These are phyloP conservation scores for Pyrus pyrifolia DNA, from an alignment of 306 rosid genomes.

Conservation along the genomic window DNA sequence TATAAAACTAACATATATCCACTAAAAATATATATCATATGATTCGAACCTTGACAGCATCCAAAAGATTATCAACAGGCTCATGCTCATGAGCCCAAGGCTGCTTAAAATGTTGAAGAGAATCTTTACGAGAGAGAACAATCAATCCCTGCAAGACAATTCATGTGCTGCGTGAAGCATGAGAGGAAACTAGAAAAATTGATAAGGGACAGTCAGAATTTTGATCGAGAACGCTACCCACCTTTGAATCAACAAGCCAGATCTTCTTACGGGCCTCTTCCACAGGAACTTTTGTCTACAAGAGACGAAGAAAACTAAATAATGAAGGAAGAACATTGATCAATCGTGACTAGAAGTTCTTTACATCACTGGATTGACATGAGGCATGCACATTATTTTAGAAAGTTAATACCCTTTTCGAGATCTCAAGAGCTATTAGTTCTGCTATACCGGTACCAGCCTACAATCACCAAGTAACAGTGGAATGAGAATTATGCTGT, in stretches of 20 bases:
- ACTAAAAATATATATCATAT: neutral
- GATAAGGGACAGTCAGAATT: neutral
- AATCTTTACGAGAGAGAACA: constrained; percentile 70
- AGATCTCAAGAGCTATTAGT: constrained; percentile 86
- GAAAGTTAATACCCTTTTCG: constrained; percentile 43
- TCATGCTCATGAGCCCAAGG: constrained; percentile 98
- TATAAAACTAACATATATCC: neutral
- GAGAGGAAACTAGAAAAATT: neutral
- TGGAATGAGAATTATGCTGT: neutral
- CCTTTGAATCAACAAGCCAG: constrained; percentile 96
- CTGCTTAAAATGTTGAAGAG: constrained; percentile 86
- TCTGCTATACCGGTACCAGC: constrained; percentile 97
- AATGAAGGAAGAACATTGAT: neutral
- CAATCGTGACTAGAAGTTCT: neutral
- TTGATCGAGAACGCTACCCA: constrained; percentile 11
- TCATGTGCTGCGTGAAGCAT: neutral
- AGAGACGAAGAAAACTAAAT: constrained; percentile 3
- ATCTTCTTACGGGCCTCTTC: constrained; percentile 85
- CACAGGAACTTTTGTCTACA: constrained; percentile 56
- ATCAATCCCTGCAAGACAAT: constrained; percentile 64
- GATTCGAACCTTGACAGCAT: constrained; percentile 66
- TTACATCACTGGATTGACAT: neutral
- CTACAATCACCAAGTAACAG: constrained; percentile 33
- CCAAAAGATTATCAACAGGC: constrained; percentile 53
- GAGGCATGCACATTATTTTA: neutral